phyloP scores from a whole-genome alignment of 768 basidiomycete genomes.

The Galerina sulciceps region DNA sequence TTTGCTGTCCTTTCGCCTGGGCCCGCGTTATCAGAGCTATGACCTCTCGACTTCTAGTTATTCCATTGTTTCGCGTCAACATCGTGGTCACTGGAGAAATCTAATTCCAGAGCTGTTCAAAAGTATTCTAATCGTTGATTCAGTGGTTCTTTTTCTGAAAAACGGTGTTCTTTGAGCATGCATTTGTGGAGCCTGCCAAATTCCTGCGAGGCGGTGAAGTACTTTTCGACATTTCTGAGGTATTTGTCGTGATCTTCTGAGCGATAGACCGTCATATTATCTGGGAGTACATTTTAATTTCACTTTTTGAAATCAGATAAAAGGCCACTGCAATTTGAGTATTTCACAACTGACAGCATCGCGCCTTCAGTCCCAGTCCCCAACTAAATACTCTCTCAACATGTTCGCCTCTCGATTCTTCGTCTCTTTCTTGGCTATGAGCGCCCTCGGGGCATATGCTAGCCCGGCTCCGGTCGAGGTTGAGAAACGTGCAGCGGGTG shows the following conservation, averaged over 20 bases:
- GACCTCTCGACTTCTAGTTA: too few relatives aligned
- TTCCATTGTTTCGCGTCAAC: too few relatives aligned
- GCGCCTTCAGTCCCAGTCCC: conserved; percentile 1
- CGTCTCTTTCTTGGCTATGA: conserved; percentile 2
- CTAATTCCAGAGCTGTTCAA: not conserved
- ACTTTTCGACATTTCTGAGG: not conserved
- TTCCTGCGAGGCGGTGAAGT: not conserved
- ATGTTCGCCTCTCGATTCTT: conserved; percentile 9
- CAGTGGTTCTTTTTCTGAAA: not conserved
- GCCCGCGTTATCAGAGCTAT: too few relatives aligned
- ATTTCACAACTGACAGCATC: not conserved
- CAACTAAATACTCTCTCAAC: not conserved
- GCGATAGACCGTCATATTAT: not conserved
- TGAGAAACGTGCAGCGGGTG: not conserved
- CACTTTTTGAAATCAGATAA: not conserved
- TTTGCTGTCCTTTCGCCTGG: too few relatives aligned
- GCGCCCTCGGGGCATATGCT: not conserved
- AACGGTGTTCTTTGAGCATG: not conserved
- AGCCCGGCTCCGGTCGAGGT: not conserved
- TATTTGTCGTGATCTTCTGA: not conserved
- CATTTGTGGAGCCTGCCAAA: conserved; percentile 2
- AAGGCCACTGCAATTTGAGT: not conserved
- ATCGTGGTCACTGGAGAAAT: not conserved
- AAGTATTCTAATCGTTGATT: not conserved
- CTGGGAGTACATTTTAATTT: not conserved